These are phyloP conservation scores for Termitomyces sp. DNA, from an alignment of 768 basidiomycete species.

Conservation along the genomic window DNA sequence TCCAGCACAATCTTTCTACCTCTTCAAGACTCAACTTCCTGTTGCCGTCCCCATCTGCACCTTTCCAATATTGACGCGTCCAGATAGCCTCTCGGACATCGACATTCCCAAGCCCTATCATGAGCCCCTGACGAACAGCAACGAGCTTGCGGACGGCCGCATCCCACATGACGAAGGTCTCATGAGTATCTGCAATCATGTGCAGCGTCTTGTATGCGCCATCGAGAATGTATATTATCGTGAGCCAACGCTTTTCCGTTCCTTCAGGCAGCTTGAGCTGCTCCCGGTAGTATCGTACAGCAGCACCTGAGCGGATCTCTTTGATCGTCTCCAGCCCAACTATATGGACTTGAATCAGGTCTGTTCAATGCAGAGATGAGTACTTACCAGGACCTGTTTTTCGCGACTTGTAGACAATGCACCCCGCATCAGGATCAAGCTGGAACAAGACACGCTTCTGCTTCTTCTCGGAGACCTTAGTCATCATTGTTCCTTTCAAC, in stretches of 20 bases:
- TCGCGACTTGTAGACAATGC: slow-evolving; percentile 70
- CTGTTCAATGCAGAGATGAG: slow-evolving; percentile 1
- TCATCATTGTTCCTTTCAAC: slow-evolving; percentile 59
- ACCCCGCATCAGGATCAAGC: slow-evolving; percentile 75
- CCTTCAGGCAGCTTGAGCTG: slow-evolving; percentile 64
- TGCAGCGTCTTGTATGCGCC: slow-evolving; percentile 85
- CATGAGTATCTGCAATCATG: slow-evolving; percentile 65
- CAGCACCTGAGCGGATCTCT: slow-evolving; percentile 75
- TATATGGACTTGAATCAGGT: slow-evolving; percentile 24
- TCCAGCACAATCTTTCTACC: slow-evolving; percentile 65
- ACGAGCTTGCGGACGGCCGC: slow-evolving; percentile 62
- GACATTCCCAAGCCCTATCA: slow-evolving; percentile 62
- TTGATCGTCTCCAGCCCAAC: slow-evolving; percentile 87
- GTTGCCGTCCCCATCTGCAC: slow-evolving; percentile 60
- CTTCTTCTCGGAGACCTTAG: slow-evolving; percentile 77
- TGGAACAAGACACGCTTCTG: slow-evolving; percentile 66
- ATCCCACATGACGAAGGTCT: slow-evolving; percentile 50
- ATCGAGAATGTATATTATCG: slow-evolving; percentile 78
- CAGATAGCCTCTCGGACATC: slow-evolving; percentile 69
- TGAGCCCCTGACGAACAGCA: slow-evolving; percentile 65
- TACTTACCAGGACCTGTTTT: slow-evolving; percentile 57
- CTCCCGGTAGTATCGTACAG: slow-evolving; percentile 69
- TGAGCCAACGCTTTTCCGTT: slow-evolving; percentile 76
- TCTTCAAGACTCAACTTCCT: slow-evolving; percentile 69
- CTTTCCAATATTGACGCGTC: slow-evolving; percentile 84